phyloP scores from a whole-genome alignment of 106 monocot genomes.

The Acanthochlamys bracteata region DNA sequence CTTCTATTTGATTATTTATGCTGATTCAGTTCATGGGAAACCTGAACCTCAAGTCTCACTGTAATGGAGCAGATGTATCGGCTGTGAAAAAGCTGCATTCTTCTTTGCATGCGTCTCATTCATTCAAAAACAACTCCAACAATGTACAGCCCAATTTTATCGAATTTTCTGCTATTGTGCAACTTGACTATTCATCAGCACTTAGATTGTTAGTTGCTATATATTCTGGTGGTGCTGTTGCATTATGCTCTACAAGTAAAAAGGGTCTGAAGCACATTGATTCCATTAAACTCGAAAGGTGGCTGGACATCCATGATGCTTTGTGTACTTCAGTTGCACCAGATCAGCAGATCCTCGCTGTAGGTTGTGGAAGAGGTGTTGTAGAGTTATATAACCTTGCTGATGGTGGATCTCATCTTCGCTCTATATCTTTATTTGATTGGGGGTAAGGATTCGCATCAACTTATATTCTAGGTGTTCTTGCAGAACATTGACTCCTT shows the following conservation, averaged over 20 bases:
- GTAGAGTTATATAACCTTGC: conserved; percentile 90
- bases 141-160: conserved; percentile 6
- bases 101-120: conserved; percentile 1
- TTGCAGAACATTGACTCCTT: no score
- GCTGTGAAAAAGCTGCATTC: neutral
- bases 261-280: conserved; percentile 64
- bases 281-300: conserved; percentile 63
- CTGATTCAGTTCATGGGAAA: conserved; percentile 55
- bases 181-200: conserved; percentile 66
- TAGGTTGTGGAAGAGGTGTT: conserved; percentile 78
- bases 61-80: conserved; percentile 14
- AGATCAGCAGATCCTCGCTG: conserved; percentile 85
- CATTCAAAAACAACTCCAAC: conserved; percentile 10
- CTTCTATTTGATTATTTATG: neutral
- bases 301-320: conserved; percentile 66
- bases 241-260: conserved; percentile 71
- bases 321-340: conserved; percentile 79
- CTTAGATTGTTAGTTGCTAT: conserved; percentile 69
- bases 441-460: conserved; percentile 87
- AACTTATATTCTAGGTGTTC: no score
- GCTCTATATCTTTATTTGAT: conserved; percentile 81
- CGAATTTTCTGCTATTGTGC: conserved; percentile 47
- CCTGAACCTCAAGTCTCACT: conserved; percentile 38
- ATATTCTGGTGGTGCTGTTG: conserved; percentile 67
- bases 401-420: conserved; percentile 49